phyloP scores from a whole-genome alignment of 345 rosid genomes.

The Citrus cavaleriei region DNA sequence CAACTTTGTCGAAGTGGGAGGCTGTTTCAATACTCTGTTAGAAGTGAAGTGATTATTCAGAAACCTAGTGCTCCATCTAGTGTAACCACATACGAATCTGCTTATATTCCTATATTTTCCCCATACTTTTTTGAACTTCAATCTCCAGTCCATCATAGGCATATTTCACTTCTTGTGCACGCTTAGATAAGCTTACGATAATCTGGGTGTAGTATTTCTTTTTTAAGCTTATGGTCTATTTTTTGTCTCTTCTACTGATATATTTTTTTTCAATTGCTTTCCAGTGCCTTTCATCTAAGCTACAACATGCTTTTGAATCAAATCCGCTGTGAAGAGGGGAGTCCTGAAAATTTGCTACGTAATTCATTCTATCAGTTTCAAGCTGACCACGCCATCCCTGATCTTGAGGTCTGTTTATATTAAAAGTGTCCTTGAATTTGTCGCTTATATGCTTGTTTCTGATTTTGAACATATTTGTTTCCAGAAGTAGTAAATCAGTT shows the following conservation, averaged over 20 bases:
- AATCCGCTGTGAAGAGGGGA: constrained; percentile 88
- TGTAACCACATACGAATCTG: not conserved
- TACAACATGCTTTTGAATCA: constrained; percentile 99
- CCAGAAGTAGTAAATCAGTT: not conserved
- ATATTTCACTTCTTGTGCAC: not conserved
- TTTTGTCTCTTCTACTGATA: constrained; percentile 4
- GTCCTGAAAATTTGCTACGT: constrained; percentile 95
- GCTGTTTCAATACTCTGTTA: not conserved
- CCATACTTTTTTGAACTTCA: not conserved
- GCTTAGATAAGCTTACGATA: not conserved
- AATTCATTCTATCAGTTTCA: constrained; percentile 98
- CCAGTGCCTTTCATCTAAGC: constrained; percentile 96
- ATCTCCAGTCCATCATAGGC: not conserved
- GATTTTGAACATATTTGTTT: not conserved
- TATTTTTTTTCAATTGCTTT: not conserved
- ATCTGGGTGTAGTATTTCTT: no score
- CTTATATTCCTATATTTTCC: not conserved
- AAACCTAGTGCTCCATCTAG: not conserved
- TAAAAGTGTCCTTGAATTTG: not conserved
- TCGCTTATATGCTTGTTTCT: not conserved
- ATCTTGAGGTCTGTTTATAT: constrained; percentile 58
- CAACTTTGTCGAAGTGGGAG: not conserved
- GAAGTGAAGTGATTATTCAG: not conserved
- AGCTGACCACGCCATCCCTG: constrained; percentile 91
- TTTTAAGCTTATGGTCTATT: not conserved